Conservation (phyloP, 192 early-diverging fungal species). For the Rhizophagus sp. region DNA sequence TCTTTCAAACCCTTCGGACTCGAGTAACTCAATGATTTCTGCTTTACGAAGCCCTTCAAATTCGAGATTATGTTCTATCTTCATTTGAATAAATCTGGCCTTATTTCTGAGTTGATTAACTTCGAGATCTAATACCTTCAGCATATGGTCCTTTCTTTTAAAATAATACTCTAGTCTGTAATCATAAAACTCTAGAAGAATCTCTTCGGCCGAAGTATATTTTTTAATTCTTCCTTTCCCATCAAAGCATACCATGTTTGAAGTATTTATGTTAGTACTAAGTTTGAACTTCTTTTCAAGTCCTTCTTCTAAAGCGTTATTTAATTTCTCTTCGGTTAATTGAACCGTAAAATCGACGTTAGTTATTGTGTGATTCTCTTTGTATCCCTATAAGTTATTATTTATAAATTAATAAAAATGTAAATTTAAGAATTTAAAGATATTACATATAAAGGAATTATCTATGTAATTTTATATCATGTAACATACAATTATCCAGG, state of each 20-base stretch:
- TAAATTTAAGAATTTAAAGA: not conserved
- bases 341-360: conserved; percentile 48
- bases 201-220: conserved; percentile 75
- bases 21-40: conserved; percentile 74
- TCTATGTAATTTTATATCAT: too few species aligned
- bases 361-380: not conserved
- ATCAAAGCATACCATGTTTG: conserved; percentile 97
- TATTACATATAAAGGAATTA: too few species aligned
- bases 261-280: conserved; percentile 65
- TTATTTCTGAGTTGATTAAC: conserved; percentile 78
- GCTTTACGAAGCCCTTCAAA: conserved; percentile 86
- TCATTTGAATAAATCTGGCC: conserved; percentile 86
- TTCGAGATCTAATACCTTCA: conserved; percentile 64
- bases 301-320: conserved; percentile 72
- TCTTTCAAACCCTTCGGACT: conserved; percentile 11
- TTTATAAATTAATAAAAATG: not conserved
- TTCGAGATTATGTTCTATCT: conserved; percentile 78
- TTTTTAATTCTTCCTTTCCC: conserved; percentile 81
- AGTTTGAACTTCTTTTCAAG: conserved; percentile 86
- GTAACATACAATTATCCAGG: conserved; percentile 44
- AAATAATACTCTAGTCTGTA: conserved; percentile 83
- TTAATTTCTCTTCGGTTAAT: conserved; percentile 74
- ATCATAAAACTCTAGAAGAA: conserved; percentile 86
- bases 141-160: conserved; percentile 80
- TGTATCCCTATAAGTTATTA: not conserved